Evolutionary conservation across 192 early-diverging fungal species (phyloP), one percentile per base, ranked within the genome.

Genomic region (Linnemannia elongata): DNA sequence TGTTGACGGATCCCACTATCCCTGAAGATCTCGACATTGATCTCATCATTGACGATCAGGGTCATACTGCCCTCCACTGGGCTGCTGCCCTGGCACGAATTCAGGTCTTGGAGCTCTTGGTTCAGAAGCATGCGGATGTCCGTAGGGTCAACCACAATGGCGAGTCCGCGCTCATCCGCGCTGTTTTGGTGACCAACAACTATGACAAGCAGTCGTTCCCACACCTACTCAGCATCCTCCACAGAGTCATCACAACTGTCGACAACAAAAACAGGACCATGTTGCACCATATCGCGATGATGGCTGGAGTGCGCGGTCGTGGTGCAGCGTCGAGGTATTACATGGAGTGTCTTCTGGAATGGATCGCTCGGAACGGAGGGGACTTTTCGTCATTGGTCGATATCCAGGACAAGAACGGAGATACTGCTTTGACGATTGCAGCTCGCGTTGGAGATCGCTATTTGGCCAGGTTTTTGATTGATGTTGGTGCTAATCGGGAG

Each of bases 11-110:
- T 36, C 77, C 84, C 36, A 80, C 83, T 10, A 81, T 85, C 1
- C 89, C 92, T 0, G 35, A 69, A 12, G 93, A 93, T 49, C 88
- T 97, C 33, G 93, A 98, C 54, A 89, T 97, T 38, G 94, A 99
- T 83, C 82, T 98, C 36, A 89, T 94, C 5, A 96, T 99, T 75
- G 99, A 99, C 76, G 97, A 97, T 63, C 96, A 96, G 60, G 98
- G 98, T 18, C 97, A 99, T 88, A 96, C 97, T 0, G 93, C 97
- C 2, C 89, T 99, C 12, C 99, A 99, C 79, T 99, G 98, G 98
- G 97, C 99, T 18, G 95, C 97, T 1, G 96, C 98, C 12, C 89
- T 99, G 33, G 97, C 94, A 0, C 87, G 95, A 54, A 91, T 97
- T 52, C 89, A 92, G 42, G 90, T 98, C 1, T 82, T 98, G 27